Base-by-base conservation (phyloP, 2,329 filamentous ascomycete genomes). In the Aureobasidium melanogenum region DNA sequence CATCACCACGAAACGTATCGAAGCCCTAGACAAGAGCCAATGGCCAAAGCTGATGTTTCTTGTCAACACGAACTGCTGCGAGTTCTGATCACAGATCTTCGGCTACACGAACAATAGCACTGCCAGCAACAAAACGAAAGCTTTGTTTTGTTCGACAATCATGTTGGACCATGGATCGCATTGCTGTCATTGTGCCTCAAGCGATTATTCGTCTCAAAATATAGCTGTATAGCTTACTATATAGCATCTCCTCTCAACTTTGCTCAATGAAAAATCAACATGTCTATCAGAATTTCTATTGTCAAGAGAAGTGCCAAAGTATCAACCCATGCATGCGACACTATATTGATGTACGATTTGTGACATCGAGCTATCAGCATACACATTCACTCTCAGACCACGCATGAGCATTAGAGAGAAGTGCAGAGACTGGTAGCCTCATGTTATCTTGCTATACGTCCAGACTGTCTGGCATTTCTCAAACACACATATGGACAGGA, bases 21-120 rank as follows among this genome's bases (percentile, higher is more conserved):
- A 34, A 26, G n/a, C 17, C 6, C 15, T 58, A 7, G 54, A 58
- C 7, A 3, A 19, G 38, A 58, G 39, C 14, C 54, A 58, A 6
- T 58, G 54, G 54, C 54, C 54, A 4, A 58, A 58, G 41, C 22
- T 58, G 39, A 47, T 58, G 39, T 6, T 58, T 3, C 54, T 58
- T 1, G 54, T 44, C 54, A 34, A 36, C 8, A 32, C 34, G 8
- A 10, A 15, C 47, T 36, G n/a, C 15, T 24, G 17, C 28, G 47
- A 9, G 7, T 3, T 3, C 6, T 51, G 30, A 51, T 34, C 10
- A 9, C 6, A 1, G 8, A 51, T 10, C n/a, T n/a, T n/a, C n/a
- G n/a, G n/a, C n/a, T 5, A 30, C 26, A 30, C 17, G 10, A 2
- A 24, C 17, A 10, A 1, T 6, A 7, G 7, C 24, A 12, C n/a